Evolutionary conservation across 495 filamentous ascomycete genomes (phyloP).

Genomic region (Astrothelium macrocarpum): DNA sequence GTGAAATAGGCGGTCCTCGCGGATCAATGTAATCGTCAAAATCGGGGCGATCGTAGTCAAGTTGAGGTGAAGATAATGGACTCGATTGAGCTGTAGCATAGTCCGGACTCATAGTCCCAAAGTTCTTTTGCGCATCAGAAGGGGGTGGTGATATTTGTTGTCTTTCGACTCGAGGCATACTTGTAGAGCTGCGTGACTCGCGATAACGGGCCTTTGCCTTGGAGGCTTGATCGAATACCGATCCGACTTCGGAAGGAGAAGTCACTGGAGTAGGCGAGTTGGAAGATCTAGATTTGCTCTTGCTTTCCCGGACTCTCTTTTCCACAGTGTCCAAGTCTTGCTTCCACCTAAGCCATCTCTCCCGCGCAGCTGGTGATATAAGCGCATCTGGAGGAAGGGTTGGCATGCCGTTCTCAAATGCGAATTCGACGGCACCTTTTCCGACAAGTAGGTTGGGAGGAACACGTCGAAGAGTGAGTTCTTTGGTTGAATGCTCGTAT

Average conservation of each 20-base stretch:
- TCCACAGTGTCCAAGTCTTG: constrained; percentile 58
- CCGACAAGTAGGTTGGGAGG: constrained; percentile 88
- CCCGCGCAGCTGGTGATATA: constrained; percentile 60
- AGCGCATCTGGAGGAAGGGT: constrained; percentile 61
- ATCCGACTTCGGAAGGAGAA: not conserved
- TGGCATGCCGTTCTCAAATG: constrained; percentile 61
- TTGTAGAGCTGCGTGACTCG: not conserved
- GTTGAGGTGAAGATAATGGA: constrained; percentile 1
- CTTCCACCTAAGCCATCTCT: constrained; percentile 68
- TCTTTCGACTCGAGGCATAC: not conserved
- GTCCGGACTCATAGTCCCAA: not conserved
- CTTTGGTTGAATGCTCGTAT: constrained; percentile 60
- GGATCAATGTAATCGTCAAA: constrained; percentile 16
- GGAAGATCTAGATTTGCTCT: not conserved
- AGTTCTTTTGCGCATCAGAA: constrained; percentile 10
- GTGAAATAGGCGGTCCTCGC: constrained; percentile 19
- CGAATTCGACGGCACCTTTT: constrained; percentile 74
- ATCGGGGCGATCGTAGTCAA: not conserved
- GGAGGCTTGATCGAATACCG: not conserved
- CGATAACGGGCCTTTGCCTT: not conserved
- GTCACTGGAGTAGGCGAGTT: not conserved
- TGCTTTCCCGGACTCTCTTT: constrained; percentile 12
- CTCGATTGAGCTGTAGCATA: constrained; percentile 5
- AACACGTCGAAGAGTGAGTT: constrained; percentile 71
- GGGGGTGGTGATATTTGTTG: constrained; percentile 22